These are phyloP conservation scores for Colletotrichum spaethianum DNA, from an alignment of 2,329 filamentous ascomycete genomes.

Conservation along the genomic window DNA sequence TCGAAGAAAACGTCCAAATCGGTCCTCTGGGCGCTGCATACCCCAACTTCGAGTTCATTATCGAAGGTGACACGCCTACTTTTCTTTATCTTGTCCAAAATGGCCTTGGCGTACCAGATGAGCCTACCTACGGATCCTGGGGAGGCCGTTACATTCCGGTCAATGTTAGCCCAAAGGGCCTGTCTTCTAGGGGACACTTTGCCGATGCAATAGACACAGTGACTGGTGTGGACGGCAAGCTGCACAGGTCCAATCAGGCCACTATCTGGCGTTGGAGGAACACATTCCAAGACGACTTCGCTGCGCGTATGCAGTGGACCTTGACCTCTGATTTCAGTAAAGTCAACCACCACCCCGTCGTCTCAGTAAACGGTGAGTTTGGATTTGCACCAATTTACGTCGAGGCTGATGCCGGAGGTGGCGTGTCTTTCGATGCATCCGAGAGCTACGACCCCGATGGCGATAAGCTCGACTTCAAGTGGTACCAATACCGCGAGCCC, in stretches of 20 bases:
- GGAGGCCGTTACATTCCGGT: slow-evolving; percentile 60
- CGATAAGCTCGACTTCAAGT: slow-evolving; percentile 59
- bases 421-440: slow-evolving; percentile 60
- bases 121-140: slow-evolving; percentile 64
- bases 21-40: slow-evolving; percentile 59
- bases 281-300: slow-evolving; percentile 59
- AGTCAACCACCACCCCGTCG: slow-evolving; percentile 63
- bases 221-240: slow-evolving; percentile 47
- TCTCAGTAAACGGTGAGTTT: slow-evolving; percentile 57
- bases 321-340: slow-evolving; percentile 46
- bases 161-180: slow-evolving; percentile 47
- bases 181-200: slow-evolving; percentile 44
- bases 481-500: slow-evolving; percentile 63
- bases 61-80: slow-evolving; percentile 67
- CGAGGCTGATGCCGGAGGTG: slow-evolving; percentile 56
- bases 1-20: slow-evolving; percentile 67
- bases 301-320: slow-evolving; percentile 58
- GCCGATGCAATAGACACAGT: slow-evolving; percentile 49
- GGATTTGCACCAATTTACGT: slow-evolving; percentile 55
- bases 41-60: slow-evolving; percentile 63
- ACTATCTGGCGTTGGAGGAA: slow-evolving; percentile 60
- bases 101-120: slow-evolving; percentile 61
- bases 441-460: slow-evolving; percentile 62
- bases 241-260: slow-evolving; percentile 49
- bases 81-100: slow-evolving; percentile 65